Base-by-base conservation (phyloP, 805 yeast genomes). In the Monosporozyma aerobia region DNA sequence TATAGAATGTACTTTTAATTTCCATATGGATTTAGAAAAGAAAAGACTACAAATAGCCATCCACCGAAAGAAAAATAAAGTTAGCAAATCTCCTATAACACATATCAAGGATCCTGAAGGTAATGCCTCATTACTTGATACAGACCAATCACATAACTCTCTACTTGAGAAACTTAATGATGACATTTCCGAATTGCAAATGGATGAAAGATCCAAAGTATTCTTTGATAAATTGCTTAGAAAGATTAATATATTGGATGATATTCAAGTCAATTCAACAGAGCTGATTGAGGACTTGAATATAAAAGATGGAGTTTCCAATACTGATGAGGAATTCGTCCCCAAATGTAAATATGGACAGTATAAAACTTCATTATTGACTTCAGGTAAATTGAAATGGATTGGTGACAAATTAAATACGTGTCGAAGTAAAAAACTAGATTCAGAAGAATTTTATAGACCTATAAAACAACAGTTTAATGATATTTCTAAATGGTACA, bases 1-100 rank as follows among this genome's bases (percentile, higher is more conserved):
- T n/a, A 46, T 44, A 3, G 52, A 53, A 3, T 60, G 64, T 49
- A 61, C 62, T 2, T 59, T 59, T 40, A 46, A 53, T 13, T 58
- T 59, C 46, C 63, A 61, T 47, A 44, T 51, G 13, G 56, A 53
- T 22, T 44, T 61, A 39, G 54, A 56, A 33, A 49, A 50, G 29
- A 53, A 49, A 37, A 50, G 41, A 16, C 23, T 32, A 16, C 8
- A 13, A 11, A 23, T 13, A 10, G 8, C 30, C 30, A 23, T 41
- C 8, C 16, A 41, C 11, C 23, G 30, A 23, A 41, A 41, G 45
- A 41, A n/a, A 25, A 41, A 23, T 22, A 41, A 41, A 25, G 10
- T 19, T 19, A 40, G 19, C 14, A 40, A 40, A 40, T 5, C 44
- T 6, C 8, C 44, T 6, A 40, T 11, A 35, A 35, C 39, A 13